Conservation (phyloP, 1,284 basidiomycete genomes). For the Moesziomyces aphidis region DNA sequence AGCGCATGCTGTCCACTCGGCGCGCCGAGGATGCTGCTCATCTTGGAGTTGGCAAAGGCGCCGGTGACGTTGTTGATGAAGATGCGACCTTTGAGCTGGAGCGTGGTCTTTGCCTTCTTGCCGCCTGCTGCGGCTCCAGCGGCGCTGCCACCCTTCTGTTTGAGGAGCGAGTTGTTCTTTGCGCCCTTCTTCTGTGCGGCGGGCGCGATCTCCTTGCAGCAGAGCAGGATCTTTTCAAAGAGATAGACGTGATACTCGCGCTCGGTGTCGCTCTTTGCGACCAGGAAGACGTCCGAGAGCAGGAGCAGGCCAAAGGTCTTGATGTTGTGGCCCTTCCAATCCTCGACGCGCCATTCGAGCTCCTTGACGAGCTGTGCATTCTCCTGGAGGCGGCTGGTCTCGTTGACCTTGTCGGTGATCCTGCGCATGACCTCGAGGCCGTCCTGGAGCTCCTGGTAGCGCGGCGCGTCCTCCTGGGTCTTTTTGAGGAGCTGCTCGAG, state of each 20-base stretch:
- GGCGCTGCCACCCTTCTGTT: conserved; percentile 38
- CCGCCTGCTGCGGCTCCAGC: conserved; percentile 14
- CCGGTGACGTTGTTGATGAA: conserved; percentile 96
- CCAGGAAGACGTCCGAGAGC: conserved; percentile 93
- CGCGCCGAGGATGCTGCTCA: conserved; percentile 43
- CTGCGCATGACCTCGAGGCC: conserved; percentile 89
- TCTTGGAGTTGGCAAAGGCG: conserved; percentile 71
- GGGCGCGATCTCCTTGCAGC: conserved; percentile 85
- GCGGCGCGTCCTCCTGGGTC: conserved; percentile 53
- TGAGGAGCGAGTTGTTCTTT: conserved; percentile 61
- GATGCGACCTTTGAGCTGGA: conserved; percentile 94
- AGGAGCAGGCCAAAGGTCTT: conserved; percentile 91
- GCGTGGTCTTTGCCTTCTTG: conserved; percentile 73
- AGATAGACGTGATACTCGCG: conserved; percentile 98
- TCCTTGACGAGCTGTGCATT: conserved; percentile 89
- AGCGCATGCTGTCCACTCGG: conserved; percentile 70
- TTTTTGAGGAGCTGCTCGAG: conserved; percentile 77
- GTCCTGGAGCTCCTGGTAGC: conserved; percentile 81
- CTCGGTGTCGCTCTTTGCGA: conserved; percentile 95
- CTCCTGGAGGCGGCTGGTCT: conserved; percentile 84
- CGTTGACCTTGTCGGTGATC: conserved; percentile 95
- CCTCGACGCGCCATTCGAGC: conserved; percentile 89
- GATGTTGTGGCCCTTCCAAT: conserved; percentile 99
- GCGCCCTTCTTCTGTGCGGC: conserved; percentile 69
- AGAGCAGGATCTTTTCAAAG: conserved; percentile 98